Evolutionary conservation across 2,329 filamentous ascomycete genomes (phyloP), one percentile per base, ranked within the genome.

Genomic region (Boeremia exigua): DNA sequence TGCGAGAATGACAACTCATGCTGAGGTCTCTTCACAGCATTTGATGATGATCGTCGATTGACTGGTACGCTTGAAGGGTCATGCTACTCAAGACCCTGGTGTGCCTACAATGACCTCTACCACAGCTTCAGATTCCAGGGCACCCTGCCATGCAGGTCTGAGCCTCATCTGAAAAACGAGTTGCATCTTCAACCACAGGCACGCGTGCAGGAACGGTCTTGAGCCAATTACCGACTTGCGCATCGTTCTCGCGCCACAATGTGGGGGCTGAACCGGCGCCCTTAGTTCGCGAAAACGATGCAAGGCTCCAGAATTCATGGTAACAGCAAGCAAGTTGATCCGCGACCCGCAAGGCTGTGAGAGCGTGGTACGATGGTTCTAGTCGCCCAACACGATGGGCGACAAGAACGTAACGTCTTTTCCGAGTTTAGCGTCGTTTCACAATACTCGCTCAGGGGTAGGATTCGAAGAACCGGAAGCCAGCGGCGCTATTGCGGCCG

Each of bases 401-500:
- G 69, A 71, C 59, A 63, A 71, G 67, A 70, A 62, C 57, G 45
- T 32, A 37, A 29, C 19, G 50, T 50, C 47, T 37, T 29, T 60
- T 60, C 59, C 34, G 37, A 65, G 54, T 42, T 45, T 57, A 57
- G 54, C 48, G 48, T 45, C 42, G 71, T 74, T 73, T 74, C 71
- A 74, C 48, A 58, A 59, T 54, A 60, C 58, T 57, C 54, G 48
- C 54, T 57, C 54, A 57, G 54, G 54, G 54, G 54, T 53, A 52
- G 28, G 37, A 53, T 48, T 52, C 47, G 48, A 48, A 57, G 55
- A 57, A 59, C 62, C 64, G 54, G 62, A 60, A 60, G 57, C 54
- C 63, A 63, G 62, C 63, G 62, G 63, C 66, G 67, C 69, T 65
- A 69, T 66, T 55, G 62, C 62, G 59, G 58, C 64, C 48, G 40